Percentiles rank a stretch among this genome's conserved stretches.
Conservation (phyloP, 2,329 filamentous ascomycete species). For the Venturia carpophila region DNA sequence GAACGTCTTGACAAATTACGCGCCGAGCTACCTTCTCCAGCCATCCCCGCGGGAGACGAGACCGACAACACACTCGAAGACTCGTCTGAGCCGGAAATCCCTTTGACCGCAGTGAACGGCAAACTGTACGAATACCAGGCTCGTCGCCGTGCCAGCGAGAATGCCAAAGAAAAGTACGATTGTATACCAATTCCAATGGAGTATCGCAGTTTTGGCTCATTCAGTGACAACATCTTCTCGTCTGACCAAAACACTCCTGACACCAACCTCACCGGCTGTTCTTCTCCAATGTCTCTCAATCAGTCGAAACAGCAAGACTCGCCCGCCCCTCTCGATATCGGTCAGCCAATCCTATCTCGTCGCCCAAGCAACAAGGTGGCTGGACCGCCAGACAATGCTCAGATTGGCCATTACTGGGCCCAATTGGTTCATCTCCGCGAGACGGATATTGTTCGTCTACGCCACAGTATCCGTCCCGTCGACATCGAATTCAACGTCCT, state of each 20-base stretch:
- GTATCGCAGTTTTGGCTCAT: neutral
- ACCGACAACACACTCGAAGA: neutral
- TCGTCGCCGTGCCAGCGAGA: neutral
- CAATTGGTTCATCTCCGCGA: constrained; percentile 32
- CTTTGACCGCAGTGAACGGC: neutral
- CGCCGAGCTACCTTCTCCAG: neutral
- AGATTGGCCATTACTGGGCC: constrained; percentile 26
- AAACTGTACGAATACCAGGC: constrained; percentile 6
- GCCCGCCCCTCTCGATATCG: constrained; percentile 21
- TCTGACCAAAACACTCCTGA: constrained; percentile 23
- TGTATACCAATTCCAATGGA: constrained; percentile 8
- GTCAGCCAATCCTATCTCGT: neutral
- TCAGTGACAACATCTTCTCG: neutral
- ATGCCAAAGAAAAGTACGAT: neutral
- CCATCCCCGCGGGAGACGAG: neutral
- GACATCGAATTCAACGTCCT: constrained; percentile 27
- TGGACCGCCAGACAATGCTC: constrained; percentile 27
- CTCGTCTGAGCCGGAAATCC: neutral
- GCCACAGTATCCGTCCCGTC: constrained; percentile 32
- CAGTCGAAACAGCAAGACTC: constrained; percentile 29
- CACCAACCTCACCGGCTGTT: constrained; percentile 26
- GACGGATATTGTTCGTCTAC: constrained; percentile 36
- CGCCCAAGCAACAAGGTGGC: constrained; percentile 17
- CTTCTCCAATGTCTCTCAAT: constrained; percentile 22
- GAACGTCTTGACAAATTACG: constrained; percentile 27